Base-by-base conservation (phyloP, 345 rosid genomes). In the Salix dunnii region DNA sequence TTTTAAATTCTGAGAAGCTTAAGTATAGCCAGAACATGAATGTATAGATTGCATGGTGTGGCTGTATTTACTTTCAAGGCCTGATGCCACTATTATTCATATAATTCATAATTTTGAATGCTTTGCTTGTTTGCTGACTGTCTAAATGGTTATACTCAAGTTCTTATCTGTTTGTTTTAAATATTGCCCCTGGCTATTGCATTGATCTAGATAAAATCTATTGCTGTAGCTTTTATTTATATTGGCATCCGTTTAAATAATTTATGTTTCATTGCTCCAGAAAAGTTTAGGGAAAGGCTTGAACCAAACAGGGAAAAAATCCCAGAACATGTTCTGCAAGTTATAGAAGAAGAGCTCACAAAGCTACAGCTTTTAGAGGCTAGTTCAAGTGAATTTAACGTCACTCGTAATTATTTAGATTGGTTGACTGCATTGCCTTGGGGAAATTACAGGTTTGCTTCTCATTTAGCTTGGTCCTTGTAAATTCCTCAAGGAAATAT, bases 381-480 rank as follows among this genome's bases (percentile, higher is more conserved):
- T 75, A 96, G 99, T 85, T 96, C 99, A 33, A 96, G 99, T 87
- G 99, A 96, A 88, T 96, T 96, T 87, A 96, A 94, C 82, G 99
- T 96, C 71, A 96, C 99, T 81, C 97, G 99, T 76, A 96, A 92
- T 83, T 96, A 96, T 86, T 88, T 96, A 82, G 99, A 96, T 88
- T 96, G 99, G 99, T 82, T 94, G 87, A 96, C 99, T 51, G 88
- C 86, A 3, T 81, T 96, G 78, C 99, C 99, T 62, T 96, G 98
- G 98, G 98, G 99, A 80, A 91, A 88, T 83, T 94, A 90, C 89
- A 96, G 99, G 99, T 94, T 70, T 25, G 73, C 51, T 76, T 70
- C 76, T 82, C 55, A 58, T 79, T 68, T 68, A 46, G 36, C 62
- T 53, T 18, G 53, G 63, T 49, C 23, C 17, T 68, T 14, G 9